Evolutionary conservation across 208 protist species (phyloP).

Genomic region (Cochliopodium minus): DNA sequence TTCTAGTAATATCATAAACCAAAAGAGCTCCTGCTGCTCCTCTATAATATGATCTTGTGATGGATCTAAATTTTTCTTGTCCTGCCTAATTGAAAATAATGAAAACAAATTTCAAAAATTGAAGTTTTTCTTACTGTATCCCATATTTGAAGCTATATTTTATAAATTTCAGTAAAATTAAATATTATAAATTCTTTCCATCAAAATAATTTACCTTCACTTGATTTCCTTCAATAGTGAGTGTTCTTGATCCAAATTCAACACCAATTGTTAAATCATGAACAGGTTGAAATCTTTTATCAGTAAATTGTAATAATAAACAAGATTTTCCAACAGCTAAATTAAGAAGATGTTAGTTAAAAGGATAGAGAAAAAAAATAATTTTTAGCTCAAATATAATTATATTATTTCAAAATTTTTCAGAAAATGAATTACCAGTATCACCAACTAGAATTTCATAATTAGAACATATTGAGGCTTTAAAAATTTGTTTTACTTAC

Average conservation of each 20-base stretch:
- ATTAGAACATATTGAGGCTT: no score
- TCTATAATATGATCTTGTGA: constrained; percentile 97
- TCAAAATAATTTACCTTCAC: no score
- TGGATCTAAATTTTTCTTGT: constrained; percentile 92
- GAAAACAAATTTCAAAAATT: neutral
- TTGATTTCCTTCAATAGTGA: constrained; percentile 76
- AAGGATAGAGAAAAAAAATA: no score
- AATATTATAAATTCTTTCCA: no score
- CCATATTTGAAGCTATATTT: constrained; percentile 97
- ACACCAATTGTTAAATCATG: constrained; percentile 98
- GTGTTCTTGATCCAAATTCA: constrained; percentile 88
- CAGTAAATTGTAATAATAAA: constrained; percentile 92
- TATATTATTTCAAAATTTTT: no score
- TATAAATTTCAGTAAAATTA: no score
- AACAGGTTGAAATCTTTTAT: constrained; percentile 94
- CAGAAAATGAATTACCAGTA: no score
- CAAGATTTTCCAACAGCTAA: constrained; percentile 94
- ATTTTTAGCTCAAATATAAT: no score
- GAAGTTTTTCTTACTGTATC: constrained; percentile 67
- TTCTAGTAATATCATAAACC: constrained; percentile 90
- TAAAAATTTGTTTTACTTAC: no score
- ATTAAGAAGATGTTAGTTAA: no score
- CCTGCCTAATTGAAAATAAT: neutral
- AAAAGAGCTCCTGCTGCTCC: constrained; percentile 88
- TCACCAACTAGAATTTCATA: no score